Conservation (phyloP, 208 protist species). For the Naegleria gruberi region DNA sequence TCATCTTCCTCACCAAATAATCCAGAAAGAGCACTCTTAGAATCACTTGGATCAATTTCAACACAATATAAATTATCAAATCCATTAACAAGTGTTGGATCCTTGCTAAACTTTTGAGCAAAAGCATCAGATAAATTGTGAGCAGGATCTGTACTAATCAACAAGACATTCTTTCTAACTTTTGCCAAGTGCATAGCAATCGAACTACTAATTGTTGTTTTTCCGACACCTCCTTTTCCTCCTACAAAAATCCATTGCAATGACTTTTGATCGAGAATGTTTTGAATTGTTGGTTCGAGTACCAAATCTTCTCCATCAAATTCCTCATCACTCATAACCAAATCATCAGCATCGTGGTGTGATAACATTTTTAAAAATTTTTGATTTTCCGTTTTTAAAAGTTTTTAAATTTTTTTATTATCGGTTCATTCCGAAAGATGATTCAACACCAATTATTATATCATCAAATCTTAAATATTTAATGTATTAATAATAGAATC, state of each 20-base stretch:
- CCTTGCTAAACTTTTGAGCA: slow-evolving; percentile 76
- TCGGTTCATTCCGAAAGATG: too few relatives aligned
- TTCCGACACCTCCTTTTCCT: slow-evolving; percentile 97
- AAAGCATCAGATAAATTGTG: slow-evolving; percentile 98
- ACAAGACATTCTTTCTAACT: slow-evolving; percentile 70
- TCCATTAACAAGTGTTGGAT: slow-evolving; percentile 73
- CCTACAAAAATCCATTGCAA: slow-evolving; percentile 23
- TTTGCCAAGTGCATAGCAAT: slow-evolving; percentile 83
- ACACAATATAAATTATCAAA: slow-evolving; percentile 88
- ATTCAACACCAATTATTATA: too few relatives aligned
- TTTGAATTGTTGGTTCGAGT: not conserved
- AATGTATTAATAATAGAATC: too few relatives aligned
- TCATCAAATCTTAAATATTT: too few relatives aligned
- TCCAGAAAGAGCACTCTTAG: not conserved
- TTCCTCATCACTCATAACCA: not conserved
- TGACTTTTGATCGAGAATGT: not conserved
- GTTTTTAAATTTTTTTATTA: too few relatives aligned
- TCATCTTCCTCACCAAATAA: not conserved
- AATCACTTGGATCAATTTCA: slow-evolving; percentile 71
- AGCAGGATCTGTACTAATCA: slow-evolving; percentile 97
- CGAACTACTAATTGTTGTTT: slow-evolving; percentile 82
- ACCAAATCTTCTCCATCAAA: not conserved
- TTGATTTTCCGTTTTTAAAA: too few relatives aligned
- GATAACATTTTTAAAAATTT: not conserved
- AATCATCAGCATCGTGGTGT: not conserved